A percentile compares a stretch with the other conserved stretches of the same genome.
Conservation (phyloP, 225 moss, liverwort and hornwort species). For the Pseudoscleropodium purum region DNA sequence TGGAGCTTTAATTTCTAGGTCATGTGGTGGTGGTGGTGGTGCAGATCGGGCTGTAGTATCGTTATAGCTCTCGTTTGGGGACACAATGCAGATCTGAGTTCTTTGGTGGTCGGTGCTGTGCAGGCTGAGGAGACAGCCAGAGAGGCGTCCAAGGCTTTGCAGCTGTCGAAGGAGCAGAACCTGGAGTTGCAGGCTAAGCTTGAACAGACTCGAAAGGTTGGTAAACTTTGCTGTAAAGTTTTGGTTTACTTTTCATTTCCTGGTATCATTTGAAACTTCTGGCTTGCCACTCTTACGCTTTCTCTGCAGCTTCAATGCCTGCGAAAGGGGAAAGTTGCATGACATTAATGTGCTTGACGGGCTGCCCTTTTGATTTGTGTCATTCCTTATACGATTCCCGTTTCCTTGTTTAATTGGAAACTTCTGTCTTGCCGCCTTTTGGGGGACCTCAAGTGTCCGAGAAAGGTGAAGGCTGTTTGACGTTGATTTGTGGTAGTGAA, state of each 20-base stretch:
- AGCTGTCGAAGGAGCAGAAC: background rate
- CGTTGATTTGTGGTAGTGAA: background rate
- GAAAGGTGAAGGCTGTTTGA: background rate
- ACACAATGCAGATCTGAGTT: background rate
- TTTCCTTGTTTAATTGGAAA: background rate
- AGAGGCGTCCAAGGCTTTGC: background rate
- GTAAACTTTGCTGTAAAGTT: background rate
- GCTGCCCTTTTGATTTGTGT: background rate
- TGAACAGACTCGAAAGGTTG: background rate
- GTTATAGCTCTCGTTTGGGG: background rate
- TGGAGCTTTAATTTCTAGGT: background rate
- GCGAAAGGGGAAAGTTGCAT: background rate
- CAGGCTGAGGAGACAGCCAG: background rate
- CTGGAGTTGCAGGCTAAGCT: background rate
- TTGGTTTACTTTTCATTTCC: too few relatives aligned
- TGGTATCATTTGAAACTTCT: background rate
- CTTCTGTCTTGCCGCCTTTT: background rate
- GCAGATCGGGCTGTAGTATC: background rate
- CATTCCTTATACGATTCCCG: background rate
- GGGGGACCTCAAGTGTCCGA: background rate
- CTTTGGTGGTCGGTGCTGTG: background rate
- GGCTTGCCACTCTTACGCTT: background rate
- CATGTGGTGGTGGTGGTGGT: too few relatives aligned
- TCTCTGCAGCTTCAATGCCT: background rate
- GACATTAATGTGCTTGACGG: background rate